phyloP scores from a whole-genome alignment of 1,139 yeast species.

The Diutina sp. region DNA sequence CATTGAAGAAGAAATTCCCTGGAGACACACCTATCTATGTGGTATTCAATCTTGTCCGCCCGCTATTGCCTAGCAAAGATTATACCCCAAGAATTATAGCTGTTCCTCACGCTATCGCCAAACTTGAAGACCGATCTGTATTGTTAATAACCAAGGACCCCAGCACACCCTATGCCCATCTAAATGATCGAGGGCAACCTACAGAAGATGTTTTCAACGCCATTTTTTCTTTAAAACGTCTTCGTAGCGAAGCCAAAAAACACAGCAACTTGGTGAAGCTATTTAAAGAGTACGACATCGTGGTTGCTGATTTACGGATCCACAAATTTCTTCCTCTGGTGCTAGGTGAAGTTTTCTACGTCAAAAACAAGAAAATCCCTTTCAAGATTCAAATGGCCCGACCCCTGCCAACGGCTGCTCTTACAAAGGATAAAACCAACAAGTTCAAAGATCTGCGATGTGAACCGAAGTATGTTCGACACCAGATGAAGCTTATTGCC shows the following conservation, averaged over 20 bases:
- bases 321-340: slow-evolving; percentile 44
- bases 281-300: slow-evolving; percentile 49
- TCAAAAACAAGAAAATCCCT: slow-evolving; percentile 50
- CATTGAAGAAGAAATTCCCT: neutral
- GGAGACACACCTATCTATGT: slow-evolving; percentile 26
- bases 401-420: neutral
- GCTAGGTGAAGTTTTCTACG: slow-evolving; percentile 43
- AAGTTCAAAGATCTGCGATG: slow-evolving; percentile 36
- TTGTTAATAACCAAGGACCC: slow-evolving; percentile 62
- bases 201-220: slow-evolving; percentile 50
- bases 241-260: slow-evolving; percentile 29
- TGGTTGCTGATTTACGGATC: slow-evolving; percentile 54
- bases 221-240: slow-evolving; percentile 45
- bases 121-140: slow-evolving; percentile 34
- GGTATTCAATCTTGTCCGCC: slow-evolving; percentile 39
- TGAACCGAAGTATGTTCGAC: slow-evolving; percentile 46
- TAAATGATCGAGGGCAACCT: slow-evolving; percentile 33
- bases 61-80: slow-evolving; percentile 37
- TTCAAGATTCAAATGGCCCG: slow-evolving; percentile 50
- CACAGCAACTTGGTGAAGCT: slow-evolving; percentile 31
- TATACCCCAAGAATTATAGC: slow-evolving; percentile 57
- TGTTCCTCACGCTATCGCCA: slow-evolving; percentile 36
- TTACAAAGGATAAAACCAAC: slow-evolving; percentile 24
- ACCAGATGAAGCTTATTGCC: slow-evolving; percentile 49
- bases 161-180: slow-evolving; percentile 36